These are phyloP conservation scores for Cladosporium phlei DNA, from an alignment of 2,329 filamentous ascomycete species.

Conservation along the genomic window DNA sequence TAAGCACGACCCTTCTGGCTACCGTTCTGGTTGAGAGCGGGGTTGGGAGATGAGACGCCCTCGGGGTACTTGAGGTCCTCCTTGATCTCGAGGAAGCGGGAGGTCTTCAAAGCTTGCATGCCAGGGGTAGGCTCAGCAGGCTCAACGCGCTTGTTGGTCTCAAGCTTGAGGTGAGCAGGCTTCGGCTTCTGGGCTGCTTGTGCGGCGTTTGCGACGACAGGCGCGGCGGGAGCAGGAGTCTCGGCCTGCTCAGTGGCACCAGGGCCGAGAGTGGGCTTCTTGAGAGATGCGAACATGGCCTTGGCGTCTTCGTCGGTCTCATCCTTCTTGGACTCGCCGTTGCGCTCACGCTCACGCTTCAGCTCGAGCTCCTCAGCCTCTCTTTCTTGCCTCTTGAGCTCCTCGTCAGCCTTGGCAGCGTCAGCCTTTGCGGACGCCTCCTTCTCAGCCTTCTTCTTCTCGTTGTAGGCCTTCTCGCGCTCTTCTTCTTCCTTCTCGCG, in stretches of 20 bases:
- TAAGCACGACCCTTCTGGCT: slow-evolving; percentile 83
- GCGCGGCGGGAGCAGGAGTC: slow-evolving; percentile 40
- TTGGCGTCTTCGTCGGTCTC: slow-evolving; percentile 37
- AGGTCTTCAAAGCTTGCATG: slow-evolving; percentile 86
- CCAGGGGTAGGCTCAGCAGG: slow-evolving; percentile 89
- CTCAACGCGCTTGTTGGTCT: slow-evolving; percentile 81
- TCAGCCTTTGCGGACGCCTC: slow-evolving; percentile 48
- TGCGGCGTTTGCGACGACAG: slow-evolving; percentile 20
- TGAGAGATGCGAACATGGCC: slow-evolving; percentile 44
- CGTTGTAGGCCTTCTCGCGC: slow-evolving; percentile 65
- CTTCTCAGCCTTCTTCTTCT: slow-evolving; percentile 62
- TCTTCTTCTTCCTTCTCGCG: slow-evolving; percentile 48
- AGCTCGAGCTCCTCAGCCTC: slow-evolving; percentile 47
- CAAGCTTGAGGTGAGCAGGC: slow-evolving; percentile 82
- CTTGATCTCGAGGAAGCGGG: slow-evolving; percentile 78
- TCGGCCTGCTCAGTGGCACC: slow-evolving; percentile 34
- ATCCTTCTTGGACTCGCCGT: slow-evolving; percentile 19
- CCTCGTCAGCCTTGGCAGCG: slow-evolving; percentile 49
- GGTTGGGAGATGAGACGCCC: slow-evolving; percentile 83
- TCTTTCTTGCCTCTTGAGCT: slow-evolving; percentile 44
- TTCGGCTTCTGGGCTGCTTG: slow-evolving; percentile 65
- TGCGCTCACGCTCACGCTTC: slow-evolving; percentile 36
- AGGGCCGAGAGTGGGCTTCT: slow-evolving; percentile 47
- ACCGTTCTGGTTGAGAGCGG: slow-evolving; percentile 78
- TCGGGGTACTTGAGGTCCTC: slow-evolving; percentile 71